Base-by-base conservation (phyloP, 75 land plant genomes). In the Selaginella moellendorffii region DNA sequence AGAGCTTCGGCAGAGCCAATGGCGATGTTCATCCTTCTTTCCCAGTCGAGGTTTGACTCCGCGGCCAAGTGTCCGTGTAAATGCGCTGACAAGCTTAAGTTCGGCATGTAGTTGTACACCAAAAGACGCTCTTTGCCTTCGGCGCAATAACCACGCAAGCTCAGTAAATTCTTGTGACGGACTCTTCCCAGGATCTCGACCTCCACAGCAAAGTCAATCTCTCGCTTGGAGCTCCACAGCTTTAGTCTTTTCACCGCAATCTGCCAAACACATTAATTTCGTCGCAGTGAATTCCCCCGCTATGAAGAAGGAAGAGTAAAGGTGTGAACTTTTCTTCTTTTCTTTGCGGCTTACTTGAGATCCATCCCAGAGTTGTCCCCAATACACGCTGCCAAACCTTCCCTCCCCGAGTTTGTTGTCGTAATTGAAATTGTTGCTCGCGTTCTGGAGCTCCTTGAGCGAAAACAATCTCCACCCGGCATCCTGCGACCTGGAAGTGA, bases 341-440 rank as follows among this genome's bases (percentile, higher is more conserved):
- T 36, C 5, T 36, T 5, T 36, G n/a, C 9, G n/a, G 21, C 59
- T 21, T 56, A 56, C 59, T 24, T 56, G 59, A 9, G 59, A 56
- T 21, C 59, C 59, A 56, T 56, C 59, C 59, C 59, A 56, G 24
- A 56, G 59, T 19, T 56, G 59, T 56, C 59, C 59, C 59, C 59
- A 56, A 21, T 56, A 56, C n/a, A 56, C 59, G n/a, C 59, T 56
- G 8, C 59, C 59, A 56, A 56, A 56, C 8, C 17, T 19, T 2
- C 59, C 59, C 19, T 56, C 59, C 2, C 59, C 59, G n/a, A 56
- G 59, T 19, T 56, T 56, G n/a, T 56, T 56, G 24, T 56, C 59
- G 24, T 56, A 56, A 25, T 56, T 56, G 21, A 56, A 56, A 19
- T 56, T 56, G 25, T 56, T 56, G 21, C 23, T 56, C 21, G 59